A percentile compares a stretch with the other conserved stretches of the same genome.
These are phyloP conservation scores for Hirsutella thompsonii DNA, from an alignment of 2,329 filamentous ascomycete species.

Conservation along the genomic window DNA sequence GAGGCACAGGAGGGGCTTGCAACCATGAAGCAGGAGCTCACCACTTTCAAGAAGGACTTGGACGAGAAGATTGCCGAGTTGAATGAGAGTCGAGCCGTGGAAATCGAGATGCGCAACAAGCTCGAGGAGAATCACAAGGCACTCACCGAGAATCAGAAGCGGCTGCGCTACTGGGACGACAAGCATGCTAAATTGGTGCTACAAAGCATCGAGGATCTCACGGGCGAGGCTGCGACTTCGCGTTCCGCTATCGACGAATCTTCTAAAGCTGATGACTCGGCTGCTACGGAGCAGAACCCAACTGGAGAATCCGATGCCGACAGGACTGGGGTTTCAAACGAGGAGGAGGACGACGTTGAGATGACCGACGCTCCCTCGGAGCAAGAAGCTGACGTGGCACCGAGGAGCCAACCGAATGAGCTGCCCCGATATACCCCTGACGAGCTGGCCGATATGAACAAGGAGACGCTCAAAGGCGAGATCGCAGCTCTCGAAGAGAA, in stretches of 20 bases:
- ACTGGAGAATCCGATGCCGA: slow-evolving; percentile 19
- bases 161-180: slow-evolving; percentile 74
- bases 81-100: slow-evolving; percentile 75
- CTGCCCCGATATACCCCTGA: slow-evolving; percentile 69
- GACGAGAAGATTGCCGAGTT: slow-evolving; percentile 77
- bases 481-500: slow-evolving; percentile 51
- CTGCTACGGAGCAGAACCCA: slow-evolving; percentile 5
- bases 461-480: slow-evolving; percentile 46
- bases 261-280: slow-evolving; percentile 9
- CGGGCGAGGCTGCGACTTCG: slow-evolving; percentile 21
- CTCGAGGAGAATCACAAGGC: slow-evolving; percentile 92
- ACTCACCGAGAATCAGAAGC: slow-evolving; percentile 73
- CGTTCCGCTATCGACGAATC: slow-evolving; percentile 11
- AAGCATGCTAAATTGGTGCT: slow-evolving; percentile 75
- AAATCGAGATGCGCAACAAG: slow-evolving; percentile 98
- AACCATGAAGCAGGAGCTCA: slow-evolving; percentile 68
- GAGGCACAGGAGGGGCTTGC: slow-evolving; percentile 70
- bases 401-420: slow-evolving; percentile 31
- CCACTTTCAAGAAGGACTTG: slow-evolving; percentile 67
- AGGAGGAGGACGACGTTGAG: slow-evolving; percentile 11
- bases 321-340: slow-evolving; percentile 15
- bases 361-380: slow-evolving; percentile 11
- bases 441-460: slow-evolving; percentile 54
- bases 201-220: slow-evolving; percentile 66
- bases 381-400: slow-evolving; percentile 13